Base-by-base conservation (phyloP, 441 rosid genomes). In the Erodium moschatum region DNA sequence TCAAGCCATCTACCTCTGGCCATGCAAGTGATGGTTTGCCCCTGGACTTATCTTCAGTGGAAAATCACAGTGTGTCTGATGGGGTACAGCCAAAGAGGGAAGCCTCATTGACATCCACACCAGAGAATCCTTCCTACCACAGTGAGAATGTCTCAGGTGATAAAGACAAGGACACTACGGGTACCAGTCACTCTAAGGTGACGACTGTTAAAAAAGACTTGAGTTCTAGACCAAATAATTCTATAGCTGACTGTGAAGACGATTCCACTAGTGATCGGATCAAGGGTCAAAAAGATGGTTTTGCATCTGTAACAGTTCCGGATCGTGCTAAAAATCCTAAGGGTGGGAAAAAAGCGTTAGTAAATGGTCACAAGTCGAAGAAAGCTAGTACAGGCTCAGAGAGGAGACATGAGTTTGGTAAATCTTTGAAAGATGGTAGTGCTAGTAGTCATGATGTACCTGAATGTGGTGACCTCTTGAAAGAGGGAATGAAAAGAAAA, bases 361-460 rank as follows among this genome's bases (percentile, higher is more conserved):
- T 68, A 40, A 85, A 84, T 68, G 80, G 85, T 75, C 76, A 72
- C 44, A 81, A 79, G 75, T 66, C 75, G 52, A 84, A 89, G 82
- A 72, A 69, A 56, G 69, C 76, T 79, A 66, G 66, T 67, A 66
- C 79, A 62, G 81, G 78, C 65, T 68, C 72, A 52, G 77, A 68
- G 74, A 82, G 80, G 72, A 82, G 79, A 76, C 46, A 52, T 66
- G 85, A 76, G 60, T 78, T 64, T 60, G 27, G 72, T 76, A 66
- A 68, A 65, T 68, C 73, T 66, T 56, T 63, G 69, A 75, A 75
- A 70, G 84, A 73, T 33, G 38, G 38, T 64, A 67, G 69, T 62
- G 69, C 79, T 69, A 74, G 66, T 70, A 67, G 76, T 12, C 67
- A 35, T 75, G 61, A 67, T 69, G 70, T 54, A 40, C 64, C 31